These are phyloP conservation scores for Apiospora koreana DNA, from an alignment of 2,329 filamentous ascomycete species.

Conservation along the genomic window DNA sequence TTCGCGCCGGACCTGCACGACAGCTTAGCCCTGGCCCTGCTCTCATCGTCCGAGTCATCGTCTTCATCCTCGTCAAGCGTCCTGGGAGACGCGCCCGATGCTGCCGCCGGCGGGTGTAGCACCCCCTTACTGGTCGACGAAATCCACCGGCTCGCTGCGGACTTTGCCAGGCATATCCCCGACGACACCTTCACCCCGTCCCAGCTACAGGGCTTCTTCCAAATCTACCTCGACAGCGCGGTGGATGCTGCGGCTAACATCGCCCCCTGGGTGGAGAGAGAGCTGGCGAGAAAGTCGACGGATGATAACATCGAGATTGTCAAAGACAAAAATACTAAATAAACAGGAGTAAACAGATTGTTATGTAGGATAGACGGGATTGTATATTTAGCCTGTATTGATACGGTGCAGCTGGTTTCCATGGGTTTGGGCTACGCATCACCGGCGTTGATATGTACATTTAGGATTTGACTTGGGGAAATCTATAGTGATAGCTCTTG, in stretches of 20 bases:
- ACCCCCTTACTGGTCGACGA: constrained; percentile 11
- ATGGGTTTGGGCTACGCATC: neutral
- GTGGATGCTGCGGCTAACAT: constrained; percentile 29
- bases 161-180: constrained; percentile 33
- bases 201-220: constrained; percentile 38
- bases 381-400: neutral
- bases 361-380: neutral
- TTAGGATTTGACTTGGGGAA: neutral
- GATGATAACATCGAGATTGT: constrained; percentile 33
- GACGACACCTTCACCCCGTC: constrained; percentile 37
- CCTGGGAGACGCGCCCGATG: neutral
- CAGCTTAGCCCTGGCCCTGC: neutral
- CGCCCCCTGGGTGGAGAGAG: constrained; percentile 30
- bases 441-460: neutral
- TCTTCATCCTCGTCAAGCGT: neutral
- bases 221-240: constrained; percentile 33
- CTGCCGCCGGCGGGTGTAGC: neutral
- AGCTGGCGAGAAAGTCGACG: constrained; percentile 22
- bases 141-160: constrained; percentile 25
- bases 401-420: neutral
- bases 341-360: neutral
- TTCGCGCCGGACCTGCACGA: constrained; percentile 28
- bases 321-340: constrained; percentile 20
- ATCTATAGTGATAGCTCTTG: neutral
- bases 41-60: neutral